A percentile compares a stretch with the other conserved stretches of the same genome.
These are phyloP conservation scores for Candida neerlandica DNA, from an alignment of 1,139 yeast species.

Conservation along the genomic window DNA sequence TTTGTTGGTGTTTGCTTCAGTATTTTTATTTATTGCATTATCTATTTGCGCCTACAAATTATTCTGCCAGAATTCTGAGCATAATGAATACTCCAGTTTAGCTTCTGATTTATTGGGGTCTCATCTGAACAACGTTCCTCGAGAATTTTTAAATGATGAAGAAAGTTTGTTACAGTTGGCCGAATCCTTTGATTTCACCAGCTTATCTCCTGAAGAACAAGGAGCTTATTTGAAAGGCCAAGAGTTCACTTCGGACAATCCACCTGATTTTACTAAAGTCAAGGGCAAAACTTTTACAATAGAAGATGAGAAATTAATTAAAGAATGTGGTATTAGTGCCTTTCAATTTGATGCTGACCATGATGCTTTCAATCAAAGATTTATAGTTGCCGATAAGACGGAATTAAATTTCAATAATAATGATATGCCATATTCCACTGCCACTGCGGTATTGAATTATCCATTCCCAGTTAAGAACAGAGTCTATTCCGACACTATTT, in stretches of 20 bases:
- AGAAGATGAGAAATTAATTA: conserved; percentile 35
- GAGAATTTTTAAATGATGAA: conserved; percentile 47
- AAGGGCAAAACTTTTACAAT: conserved; percentile 38
- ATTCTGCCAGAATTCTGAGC: conserved; percentile 15
- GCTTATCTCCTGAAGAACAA: conserved; percentile 49
- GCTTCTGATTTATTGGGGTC: conserved; percentile 20
- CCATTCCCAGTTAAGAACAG: conserved; percentile 65
- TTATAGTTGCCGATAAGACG: conserved; percentile 61
- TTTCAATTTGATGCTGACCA: conserved; percentile 45
- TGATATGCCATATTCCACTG: conserved; percentile 45
- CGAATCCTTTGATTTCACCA: conserved; percentile 40
- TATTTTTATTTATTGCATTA: conserved; percentile 18
- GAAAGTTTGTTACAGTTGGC: conserved; percentile 39
- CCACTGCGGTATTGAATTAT: conserved; percentile 55
- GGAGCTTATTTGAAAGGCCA: conserved; percentile 37
- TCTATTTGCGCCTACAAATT: conserved; percentile 20
- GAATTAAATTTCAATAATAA: conserved; percentile 57
- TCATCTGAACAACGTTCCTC: conserved; percentile 29
- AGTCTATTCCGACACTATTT: conserved; percentile 58
- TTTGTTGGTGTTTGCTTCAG: conserved; percentile 18
- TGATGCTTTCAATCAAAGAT: conserved; percentile 34
- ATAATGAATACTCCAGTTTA: conserved; percentile 19
- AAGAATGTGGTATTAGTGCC: conserved; percentile 45
- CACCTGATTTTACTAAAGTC: conserved; percentile 34
- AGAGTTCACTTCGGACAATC: conserved; percentile 34